Conservation (phyloP, 805 yeast genomes). For the Crinitomyces ghanaensis region DNA sequence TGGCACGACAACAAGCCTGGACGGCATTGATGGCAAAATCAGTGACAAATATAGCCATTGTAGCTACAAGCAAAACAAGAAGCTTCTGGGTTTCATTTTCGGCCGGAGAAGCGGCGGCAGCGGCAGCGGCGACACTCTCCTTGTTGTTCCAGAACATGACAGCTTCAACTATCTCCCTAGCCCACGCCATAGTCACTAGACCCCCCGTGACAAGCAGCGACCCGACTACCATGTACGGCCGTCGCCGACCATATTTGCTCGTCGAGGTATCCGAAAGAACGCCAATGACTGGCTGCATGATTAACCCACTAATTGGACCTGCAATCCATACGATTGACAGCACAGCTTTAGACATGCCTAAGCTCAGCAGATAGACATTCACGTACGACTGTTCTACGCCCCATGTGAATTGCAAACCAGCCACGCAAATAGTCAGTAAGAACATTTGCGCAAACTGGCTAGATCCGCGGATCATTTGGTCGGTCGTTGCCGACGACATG, state of each 20-base stretch:
- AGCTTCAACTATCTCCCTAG: constrained; percentile 27
- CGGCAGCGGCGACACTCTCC: constrained; percentile 11
- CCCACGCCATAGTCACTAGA: constrained; percentile 34
- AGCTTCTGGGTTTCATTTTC: constrained; percentile 15
- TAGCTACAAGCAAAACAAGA: constrained; percentile 35
- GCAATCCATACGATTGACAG: constrained; percentile 59
- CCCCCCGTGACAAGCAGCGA: constrained; percentile 38
- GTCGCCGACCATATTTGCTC: constrained; percentile 36
- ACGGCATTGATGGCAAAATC: constrained; percentile 52
- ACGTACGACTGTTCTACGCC: constrained; percentile 57
- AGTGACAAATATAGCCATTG: constrained; percentile 38
- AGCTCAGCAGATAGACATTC: constrained; percentile 44
- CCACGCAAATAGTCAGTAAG: constrained; percentile 29
- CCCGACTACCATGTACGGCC: constrained; percentile 48
- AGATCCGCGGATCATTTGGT: too few relatives aligned
- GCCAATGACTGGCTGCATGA: constrained; percentile 57
- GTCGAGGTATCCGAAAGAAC: constrained; percentile 38
- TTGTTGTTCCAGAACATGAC: too few relatives aligned
- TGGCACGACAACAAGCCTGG: constrained; percentile 54
- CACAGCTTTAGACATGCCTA: constrained; percentile 45
- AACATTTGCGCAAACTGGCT: constrained; percentile 12
- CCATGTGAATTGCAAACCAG: constrained; percentile 58
- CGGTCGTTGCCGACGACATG: too few relatives aligned
- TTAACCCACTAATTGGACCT: constrained; percentile 52
- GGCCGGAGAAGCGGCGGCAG: neutral